These are phyloP conservation scores for Plasmodium cynomolgi DNA, from an alignment of 169 alveolate genomes.

Conservation along the genomic window DNA sequence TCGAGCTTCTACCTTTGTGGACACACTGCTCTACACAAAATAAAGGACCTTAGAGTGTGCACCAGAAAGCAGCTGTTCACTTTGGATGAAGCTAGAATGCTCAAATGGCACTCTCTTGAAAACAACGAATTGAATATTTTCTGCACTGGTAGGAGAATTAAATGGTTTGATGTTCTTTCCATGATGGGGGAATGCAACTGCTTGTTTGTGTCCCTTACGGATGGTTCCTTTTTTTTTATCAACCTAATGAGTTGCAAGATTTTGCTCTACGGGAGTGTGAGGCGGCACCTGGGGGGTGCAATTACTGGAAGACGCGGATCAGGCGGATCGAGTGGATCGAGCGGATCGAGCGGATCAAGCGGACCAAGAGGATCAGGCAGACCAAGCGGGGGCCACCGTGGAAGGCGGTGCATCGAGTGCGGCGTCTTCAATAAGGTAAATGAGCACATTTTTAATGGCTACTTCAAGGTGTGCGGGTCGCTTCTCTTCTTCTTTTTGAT, in stretches of 20 bases:
- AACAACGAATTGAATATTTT: conserved; percentile 13
- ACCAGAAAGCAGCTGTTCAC: background rate
- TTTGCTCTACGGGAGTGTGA: background rate
- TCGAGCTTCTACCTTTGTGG: conserved; percentile 38
- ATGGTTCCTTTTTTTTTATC: conserved; percentile 50
- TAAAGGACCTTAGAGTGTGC: conserved; percentile 17
- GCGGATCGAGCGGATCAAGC: background rate
- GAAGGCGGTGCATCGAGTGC: conserved; percentile 3
- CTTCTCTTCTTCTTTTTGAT: conserved; percentile 28
- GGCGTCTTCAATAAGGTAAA: conserved; percentile 25
- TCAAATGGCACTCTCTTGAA: conserved; percentile 7
- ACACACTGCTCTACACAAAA: conserved; percentile 1
- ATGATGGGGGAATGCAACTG: conserved; percentile 13
- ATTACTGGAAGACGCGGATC: background rate
- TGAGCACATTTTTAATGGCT: conserved; percentile 40
- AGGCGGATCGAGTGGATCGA: background rate
- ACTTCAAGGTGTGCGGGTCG: background rate
- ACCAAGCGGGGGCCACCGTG: background rate
- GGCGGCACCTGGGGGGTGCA: background rate
- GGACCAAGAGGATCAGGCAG: background rate
- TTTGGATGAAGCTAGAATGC: conserved; percentile 20
- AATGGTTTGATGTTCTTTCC: background rate
- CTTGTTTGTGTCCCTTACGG: conserved; percentile 17
- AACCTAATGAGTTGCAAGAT: conserved; percentile 10
- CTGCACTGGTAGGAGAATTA: background rate